Percentiles rank a stretch among this genome's conserved stretches.
Evolutionary conservation across 352 stramenopile genomes (phyloP).

Genomic region (Globisporangium perplexum): DNA sequence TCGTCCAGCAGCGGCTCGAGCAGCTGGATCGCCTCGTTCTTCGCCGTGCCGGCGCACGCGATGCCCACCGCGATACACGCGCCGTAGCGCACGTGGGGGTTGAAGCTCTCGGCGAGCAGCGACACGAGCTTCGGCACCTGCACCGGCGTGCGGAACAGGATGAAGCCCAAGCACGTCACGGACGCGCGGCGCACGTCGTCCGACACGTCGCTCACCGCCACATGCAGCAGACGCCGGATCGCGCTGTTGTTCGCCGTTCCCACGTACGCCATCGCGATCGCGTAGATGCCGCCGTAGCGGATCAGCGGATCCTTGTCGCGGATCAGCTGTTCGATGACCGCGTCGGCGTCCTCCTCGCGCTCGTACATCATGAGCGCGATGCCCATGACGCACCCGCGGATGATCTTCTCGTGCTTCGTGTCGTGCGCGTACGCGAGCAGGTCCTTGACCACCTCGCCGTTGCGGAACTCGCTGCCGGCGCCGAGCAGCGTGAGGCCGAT

Average conservation of each 20-base stretch:
- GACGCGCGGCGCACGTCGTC: slow-evolving; percentile 98
- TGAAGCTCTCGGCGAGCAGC: slow-evolving; percentile 98
- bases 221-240: slow-evolving; percentile 95
- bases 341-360: slow-evolving; percentile 95
- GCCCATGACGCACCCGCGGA: slow-evolving; percentile 96
- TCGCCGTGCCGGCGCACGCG: slow-evolving; percentile 95
- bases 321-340: slow-evolving; percentile 96
- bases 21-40: slow-evolving; percentile 95
- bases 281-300: slow-evolving; percentile 98
- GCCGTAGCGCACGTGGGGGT: slow-evolving; percentile 99
- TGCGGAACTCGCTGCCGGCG: slow-evolving; percentile 83
- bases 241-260: slow-evolving; percentile 97
- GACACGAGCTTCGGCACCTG: slow-evolving; percentile 90
- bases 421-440: slow-evolving; percentile 97
- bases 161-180: slow-evolving; percentile 97
- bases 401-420: slow-evolving; percentile 99
- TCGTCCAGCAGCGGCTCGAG: slow-evolving; percentile 98
- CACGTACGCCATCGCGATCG: slow-evolving; percentile 96
- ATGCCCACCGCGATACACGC: slow-evolving; percentile 98
- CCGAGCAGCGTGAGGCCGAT: slow-evolving; percentile 98
- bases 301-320: slow-evolving; percentile 97
- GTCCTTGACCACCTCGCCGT: slow-evolving; percentile 87
- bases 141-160: slow-evolving; percentile 97
- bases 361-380: slow-evolving; percentile 99
- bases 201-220: slow-evolving; percentile 98